Percentiles rank a stretch among this genome's conserved stretches.
These are phyloP conservation scores for Cymbomonas tetramitiformis DNA, from an alignment of 139 green algal genomes.

Conservation along the genomic window DNA sequence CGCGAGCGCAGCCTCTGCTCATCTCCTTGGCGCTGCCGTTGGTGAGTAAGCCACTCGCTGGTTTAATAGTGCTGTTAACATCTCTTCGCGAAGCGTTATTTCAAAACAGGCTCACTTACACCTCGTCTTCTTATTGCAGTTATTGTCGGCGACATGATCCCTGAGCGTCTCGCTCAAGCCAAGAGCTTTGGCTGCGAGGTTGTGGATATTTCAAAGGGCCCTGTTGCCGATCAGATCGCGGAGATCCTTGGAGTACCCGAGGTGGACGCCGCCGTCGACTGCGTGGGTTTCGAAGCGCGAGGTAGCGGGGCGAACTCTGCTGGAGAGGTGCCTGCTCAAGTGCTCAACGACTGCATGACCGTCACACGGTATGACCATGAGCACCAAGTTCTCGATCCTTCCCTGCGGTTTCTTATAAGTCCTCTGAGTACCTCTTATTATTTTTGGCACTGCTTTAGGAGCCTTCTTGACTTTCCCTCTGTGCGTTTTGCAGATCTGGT, in stretches of 20 bases:
- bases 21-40: conserved; percentile 20
- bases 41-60: no score
- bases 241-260: conserved; percentile 17
- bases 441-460: no score
- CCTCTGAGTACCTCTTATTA: no score
- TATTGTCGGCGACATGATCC: conserved; percentile 25
- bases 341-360: conserved; percentile 26
- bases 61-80: no score
- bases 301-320: conserved; percentile 16
- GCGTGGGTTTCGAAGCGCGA: conserved; percentile 21
- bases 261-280: conserved; percentile 21
- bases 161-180: conserved; percentile 19
- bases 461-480: no score
- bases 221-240: conserved; percentile 15
- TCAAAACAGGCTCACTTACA: no score
- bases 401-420: no score
- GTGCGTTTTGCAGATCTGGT: no score
- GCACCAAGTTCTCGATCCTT: no score
- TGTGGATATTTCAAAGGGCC: conserved; percentile 7
- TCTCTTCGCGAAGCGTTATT: no score
- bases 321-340: conserved; percentile 18
- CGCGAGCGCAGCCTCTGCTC: conserved; percentile 3
- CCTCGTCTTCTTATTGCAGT: no score
- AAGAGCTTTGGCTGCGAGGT: conserved; percentile 21
- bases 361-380: no score